These are phyloP conservation scores for Termitomyces sp. DNA, from an alignment of 768 basidiomycete genomes.

Conservation along the genomic window DNA sequence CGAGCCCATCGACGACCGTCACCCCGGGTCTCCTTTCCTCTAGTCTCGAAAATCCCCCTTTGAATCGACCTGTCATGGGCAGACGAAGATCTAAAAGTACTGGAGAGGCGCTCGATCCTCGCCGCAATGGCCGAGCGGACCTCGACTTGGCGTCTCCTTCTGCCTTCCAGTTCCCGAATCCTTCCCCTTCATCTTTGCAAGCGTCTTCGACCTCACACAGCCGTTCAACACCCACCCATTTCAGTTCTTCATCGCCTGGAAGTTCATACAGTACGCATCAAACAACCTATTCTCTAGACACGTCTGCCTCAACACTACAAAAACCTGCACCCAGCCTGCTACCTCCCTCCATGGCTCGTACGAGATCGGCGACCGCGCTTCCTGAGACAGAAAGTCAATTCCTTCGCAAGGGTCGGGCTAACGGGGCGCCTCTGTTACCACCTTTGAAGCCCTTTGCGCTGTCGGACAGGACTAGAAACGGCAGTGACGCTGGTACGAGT, in stretches of 20 bases:
- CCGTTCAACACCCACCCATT: constrained; percentile 28
- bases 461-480: constrained; percentile 40
- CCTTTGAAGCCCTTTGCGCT: constrained; percentile 45
- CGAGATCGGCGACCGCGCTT: constrained; percentile 41
- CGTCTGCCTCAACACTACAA: constrained; percentile 27
- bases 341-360: constrained; percentile 32
- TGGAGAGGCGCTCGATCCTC: constrained; percentile 23
- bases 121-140: constrained; percentile 14
- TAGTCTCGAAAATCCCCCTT: constrained; percentile 1
- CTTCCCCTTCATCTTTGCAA: constrained; percentile 18
- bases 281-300: constrained; percentile 56
- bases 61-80: constrained; percentile 17
- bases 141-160: constrained; percentile 31
- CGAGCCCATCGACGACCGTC: constrained; percentile 10
- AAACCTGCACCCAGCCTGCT: constrained; percentile 18
- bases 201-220: constrained; percentile 16
- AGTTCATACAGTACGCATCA: constrained; percentile 41
- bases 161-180: constrained; percentile 41
- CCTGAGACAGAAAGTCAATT: constrained; percentile 21
- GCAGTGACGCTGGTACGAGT: constrained; percentile 39
- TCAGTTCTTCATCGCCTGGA: constrained; percentile 22
- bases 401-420: constrained; percentile 7
- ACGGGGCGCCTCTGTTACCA: constrained; percentile 28
- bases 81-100: constrained; percentile 43
- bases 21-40: constrained; percentile 18